Conservation (phyloP, 2,329 filamentous ascomycete genomes). For the Ceratocystis harringtonii region DNA sequence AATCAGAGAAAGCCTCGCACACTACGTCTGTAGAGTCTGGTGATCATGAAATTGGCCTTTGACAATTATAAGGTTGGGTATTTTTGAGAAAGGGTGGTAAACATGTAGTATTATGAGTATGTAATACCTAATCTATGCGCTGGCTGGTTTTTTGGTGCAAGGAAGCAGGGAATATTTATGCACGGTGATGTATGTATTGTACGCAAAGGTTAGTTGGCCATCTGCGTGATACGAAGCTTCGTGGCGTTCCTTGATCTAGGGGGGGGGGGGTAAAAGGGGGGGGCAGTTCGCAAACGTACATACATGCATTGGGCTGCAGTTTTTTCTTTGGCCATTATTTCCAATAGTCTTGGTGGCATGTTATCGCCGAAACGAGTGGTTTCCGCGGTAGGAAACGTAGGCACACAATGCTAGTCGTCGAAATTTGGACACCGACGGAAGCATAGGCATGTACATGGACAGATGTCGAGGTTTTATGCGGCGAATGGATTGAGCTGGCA, state of each 20-base stretch:
- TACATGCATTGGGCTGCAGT: neutral
- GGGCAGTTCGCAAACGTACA: neutral
- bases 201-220: neutral
- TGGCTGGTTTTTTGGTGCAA: constrained; percentile 2
- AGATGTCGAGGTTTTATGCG: neutral
- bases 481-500: neutral
- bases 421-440: neutral
- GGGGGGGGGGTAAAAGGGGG: neutral
- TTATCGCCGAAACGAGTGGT: neutral
- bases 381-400: too few species aligned
- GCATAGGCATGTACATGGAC: neutral
- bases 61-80: too few species aligned
- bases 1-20: too few species aligned
- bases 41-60: too few species aligned
- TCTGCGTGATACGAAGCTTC: neutral
- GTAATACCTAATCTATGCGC: neutral
- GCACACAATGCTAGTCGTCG: too few species aligned
- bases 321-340: neutral
- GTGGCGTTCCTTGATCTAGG: neutral
- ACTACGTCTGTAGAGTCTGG: too few species aligned
- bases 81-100: neutral
- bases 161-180: constrained; percentile 5
- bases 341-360: neutral
- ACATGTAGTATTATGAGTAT: neutral
- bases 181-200: constrained; percentile 10